phyloP scores from a whole-genome alignment of 495 filamentous ascomycete genomes.

The Lophium mytilinum region DNA sequence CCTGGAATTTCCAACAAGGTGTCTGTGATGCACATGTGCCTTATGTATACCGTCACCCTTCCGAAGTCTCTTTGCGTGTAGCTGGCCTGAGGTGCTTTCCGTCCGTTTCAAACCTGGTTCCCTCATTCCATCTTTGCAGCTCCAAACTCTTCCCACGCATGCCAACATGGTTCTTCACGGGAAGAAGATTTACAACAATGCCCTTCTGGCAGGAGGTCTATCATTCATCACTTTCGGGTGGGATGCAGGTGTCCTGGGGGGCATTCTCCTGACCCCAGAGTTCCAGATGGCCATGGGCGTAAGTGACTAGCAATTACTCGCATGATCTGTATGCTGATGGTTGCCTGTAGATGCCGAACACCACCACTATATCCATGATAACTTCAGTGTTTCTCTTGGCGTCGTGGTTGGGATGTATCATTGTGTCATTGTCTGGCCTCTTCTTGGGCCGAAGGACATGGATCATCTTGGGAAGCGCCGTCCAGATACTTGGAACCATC shows the following conservation, averaged over 20 bases:
- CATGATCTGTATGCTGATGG: neutral
- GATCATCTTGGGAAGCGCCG: conserved; percentile 2
- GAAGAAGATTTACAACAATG: no score
- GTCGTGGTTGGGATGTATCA: conserved; percentile 15
- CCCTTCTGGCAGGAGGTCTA: no score
- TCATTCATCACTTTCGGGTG: conserved; percentile 12
- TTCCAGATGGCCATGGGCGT: conserved; percentile 2
- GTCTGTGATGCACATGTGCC: no score
- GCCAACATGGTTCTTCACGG: no score
- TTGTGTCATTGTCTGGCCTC: conserved; percentile 2
- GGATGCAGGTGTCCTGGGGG: conserved; percentile 11
- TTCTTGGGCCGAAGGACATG: conserved; percentile 2
- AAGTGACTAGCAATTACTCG: neutral
- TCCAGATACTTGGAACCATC: conserved; percentile 11
- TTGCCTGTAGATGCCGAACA: neutral
- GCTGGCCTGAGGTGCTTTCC: no score
- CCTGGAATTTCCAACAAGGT: no score
- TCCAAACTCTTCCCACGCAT: no score
- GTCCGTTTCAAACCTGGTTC: no score
- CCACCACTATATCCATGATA: conserved; percentile 10
- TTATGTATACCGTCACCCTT: no score
- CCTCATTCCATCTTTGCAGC: no score
- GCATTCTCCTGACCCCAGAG: neutral
- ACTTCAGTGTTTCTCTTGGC: conserved; percentile 9
- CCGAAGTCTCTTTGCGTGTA: no score